Conservation (phyloP, 345 rosid genomes). For the Orychophragmus violaceus region DNA sequence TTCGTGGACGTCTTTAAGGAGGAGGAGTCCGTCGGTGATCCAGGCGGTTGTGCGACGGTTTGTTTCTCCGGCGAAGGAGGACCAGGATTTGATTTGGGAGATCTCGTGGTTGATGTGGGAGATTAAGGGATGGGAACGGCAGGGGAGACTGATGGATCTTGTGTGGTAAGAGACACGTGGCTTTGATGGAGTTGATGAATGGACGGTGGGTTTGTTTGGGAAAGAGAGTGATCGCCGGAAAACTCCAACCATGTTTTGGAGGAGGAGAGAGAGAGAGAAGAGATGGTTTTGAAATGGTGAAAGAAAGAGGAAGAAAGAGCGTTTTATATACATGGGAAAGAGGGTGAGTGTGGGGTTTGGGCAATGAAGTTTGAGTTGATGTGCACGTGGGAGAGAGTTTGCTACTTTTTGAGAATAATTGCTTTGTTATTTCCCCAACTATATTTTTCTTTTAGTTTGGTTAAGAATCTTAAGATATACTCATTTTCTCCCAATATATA, state of each 20-base stretch:
- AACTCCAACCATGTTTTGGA: conserved; percentile 28
- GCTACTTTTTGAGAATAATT: not conserved
- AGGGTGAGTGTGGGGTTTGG: not conserved
- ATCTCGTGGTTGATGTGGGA: conserved; percentile 35
- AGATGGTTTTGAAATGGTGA: conserved; percentile 16
- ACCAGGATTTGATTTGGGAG: conserved; percentile 38
- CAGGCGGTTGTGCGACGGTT: conserved; percentile 24
- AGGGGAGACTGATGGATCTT: conserved; percentile 33
- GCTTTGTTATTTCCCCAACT: conserved; percentile 16
- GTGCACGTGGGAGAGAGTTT: conserved; percentile 22
- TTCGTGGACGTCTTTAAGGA: conserved; percentile 32
- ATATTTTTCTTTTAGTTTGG: not conserved
- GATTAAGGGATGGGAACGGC: conserved; percentile 30
- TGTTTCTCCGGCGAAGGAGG: conserved; percentile 10
- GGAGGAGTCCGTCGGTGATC: conserved; percentile 29
- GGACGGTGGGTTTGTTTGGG: conserved; percentile 26
- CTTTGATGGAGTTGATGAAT: conserved; percentile 16
- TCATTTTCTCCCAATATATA: no score
- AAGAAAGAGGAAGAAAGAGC: not conserved
- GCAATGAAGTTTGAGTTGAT: no score
- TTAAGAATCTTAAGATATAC: not conserved
- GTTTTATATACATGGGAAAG: conserved; percentile 3
- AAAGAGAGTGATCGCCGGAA: conserved; percentile 39
- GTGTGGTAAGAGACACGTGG: conserved; percentile 37
- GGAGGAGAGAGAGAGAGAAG: conserved; percentile 3